Evolutionary conservation across 257 asterid genomes (phyloP), one percentile per base, ranked within the genome.

Genomic region (Cruciata laevipes): DNA sequence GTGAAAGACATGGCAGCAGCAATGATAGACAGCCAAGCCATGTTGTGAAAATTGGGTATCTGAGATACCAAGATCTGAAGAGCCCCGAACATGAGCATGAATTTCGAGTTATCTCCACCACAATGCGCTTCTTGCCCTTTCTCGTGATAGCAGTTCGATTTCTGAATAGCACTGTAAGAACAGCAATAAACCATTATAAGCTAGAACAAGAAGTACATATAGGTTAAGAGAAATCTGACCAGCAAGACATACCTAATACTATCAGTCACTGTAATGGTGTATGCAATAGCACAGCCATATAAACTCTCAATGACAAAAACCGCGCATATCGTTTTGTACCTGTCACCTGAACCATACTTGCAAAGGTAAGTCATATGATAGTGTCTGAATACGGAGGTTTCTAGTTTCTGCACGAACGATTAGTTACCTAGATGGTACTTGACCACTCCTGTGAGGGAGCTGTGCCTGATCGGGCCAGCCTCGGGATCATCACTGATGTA

Each of bases 1-100:
- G 78, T 61, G 61, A 89, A 86, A 17, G 96, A 86, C 96, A 89
- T 89, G 77, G 75, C 65, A 12, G 96, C 87, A 1, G 94, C 94
- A 27, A 86, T 14, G 51, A 80, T 59, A 20, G 96, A 89, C 11
- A 89, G 82, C 96, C 89, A 83, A 56, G 80, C 78, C 67, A 77
- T 86, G 66, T 80, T 78, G 32, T 78, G 86, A 60, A 89, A 86
- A 80, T 84, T 79, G 42, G 96, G 96, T 75, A 86, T 84, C 72
- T 84, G 96, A 14, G 96, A 89, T 33, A 69, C 77, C 3, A 83
- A 14, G 35, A 83, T 87, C 81, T 89, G 89, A 77, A 81, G 67
- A 3, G 72, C 52, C 61, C 95, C 96, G 68, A 86, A 89, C 63
- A 80, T 31, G 40, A 89, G 72, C 73, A 82, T 85, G 61, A 73